phyloP scores from a whole-genome alignment of 192 early-diverging fungal species.

The Dimargaris xerosporica region DNA sequence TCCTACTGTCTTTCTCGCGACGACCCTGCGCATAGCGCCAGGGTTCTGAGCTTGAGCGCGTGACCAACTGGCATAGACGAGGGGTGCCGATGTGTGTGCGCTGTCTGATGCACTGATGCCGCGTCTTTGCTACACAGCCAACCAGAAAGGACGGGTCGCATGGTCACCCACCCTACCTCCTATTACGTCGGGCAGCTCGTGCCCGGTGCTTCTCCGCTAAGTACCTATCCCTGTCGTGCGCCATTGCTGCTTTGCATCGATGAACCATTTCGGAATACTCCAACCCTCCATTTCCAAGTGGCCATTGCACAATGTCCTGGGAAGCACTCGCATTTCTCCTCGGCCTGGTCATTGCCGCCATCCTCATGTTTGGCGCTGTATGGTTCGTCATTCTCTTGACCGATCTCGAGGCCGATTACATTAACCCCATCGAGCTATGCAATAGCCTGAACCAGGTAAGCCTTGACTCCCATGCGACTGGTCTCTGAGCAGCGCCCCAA shows the following conservation, averaged over 20 bases:
- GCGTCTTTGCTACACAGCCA: background rate
- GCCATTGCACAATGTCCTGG: conserved; percentile 35
- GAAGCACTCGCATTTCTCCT: conserved; percentile 77
- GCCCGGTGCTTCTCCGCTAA: background rate
- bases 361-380: conserved; percentile 86
- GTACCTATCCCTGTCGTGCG: background rate
- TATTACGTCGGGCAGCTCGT: background rate
- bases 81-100: no score
- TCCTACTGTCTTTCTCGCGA: no score
- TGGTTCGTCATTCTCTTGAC: conserved; percentile 83
- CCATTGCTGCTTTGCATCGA: background rate
- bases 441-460: conserved; percentile 93
- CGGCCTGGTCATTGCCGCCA: conserved; percentile 78
- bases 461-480: no score
- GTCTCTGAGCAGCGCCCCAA: no score
- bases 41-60: no score
- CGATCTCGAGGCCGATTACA: conserved; percentile 91
- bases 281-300: no score
- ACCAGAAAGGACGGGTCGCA: background rate
- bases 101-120: no score
- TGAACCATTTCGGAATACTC: no score
- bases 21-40: no score
- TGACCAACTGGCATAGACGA: no score
- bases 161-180: background rate
- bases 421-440: conserved; percentile 98